Base-by-base conservation (phyloP, 495 filamentous ascomycete species). In the Neurospora sp. region DNA sequence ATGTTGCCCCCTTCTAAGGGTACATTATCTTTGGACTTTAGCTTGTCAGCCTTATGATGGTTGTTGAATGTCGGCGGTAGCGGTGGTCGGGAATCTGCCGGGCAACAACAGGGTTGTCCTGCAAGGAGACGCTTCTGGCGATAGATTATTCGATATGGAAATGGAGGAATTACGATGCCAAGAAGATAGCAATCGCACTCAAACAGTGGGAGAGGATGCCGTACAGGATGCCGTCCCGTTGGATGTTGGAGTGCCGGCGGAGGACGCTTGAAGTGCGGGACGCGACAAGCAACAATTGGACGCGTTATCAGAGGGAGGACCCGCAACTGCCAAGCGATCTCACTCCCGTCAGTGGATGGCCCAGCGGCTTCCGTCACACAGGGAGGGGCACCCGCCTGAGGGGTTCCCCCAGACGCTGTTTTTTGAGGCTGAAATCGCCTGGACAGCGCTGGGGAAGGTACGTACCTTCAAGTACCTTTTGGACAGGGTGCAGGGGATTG, bases 401-500 rank as follows among this genome's bases (percentile, higher is more conserved):
- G 54, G 54, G 54, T 59, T 27, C 48, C 48, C 48, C 48, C 48
- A 59, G 48, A 2, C 2, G 46, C 46, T 54, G 46, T 54, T 20
- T 54, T 12, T 48, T 48, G 44, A 46, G 44, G 44, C 44, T 46
- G 42, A 44, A 44, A 44, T 44, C 14, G 41, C 5, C 41, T 44
- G 35, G 42, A 46, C 42, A 48, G n/a, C 74, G 8, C 79, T 39
- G 14, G 69, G 35, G 66, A 75, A 76, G 70, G 41, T 73, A 72
- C 42, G 73, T 78, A 75, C 73, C 69, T 41, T 46, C 62, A 73
- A 62, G 75, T 74, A 74, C 40, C 18, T 35, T 62, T 66, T 39
- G 39, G 75, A 66, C 72, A 71, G 75, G 41, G 18, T 66, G 62
- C 70, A 71, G 75, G 48, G 31, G 59, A 73, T 74, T 75, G 72